Conservation (phyloP, 2,329 filamentous ascomycete genomes). For the Metarhizium rileyi region DNA sequence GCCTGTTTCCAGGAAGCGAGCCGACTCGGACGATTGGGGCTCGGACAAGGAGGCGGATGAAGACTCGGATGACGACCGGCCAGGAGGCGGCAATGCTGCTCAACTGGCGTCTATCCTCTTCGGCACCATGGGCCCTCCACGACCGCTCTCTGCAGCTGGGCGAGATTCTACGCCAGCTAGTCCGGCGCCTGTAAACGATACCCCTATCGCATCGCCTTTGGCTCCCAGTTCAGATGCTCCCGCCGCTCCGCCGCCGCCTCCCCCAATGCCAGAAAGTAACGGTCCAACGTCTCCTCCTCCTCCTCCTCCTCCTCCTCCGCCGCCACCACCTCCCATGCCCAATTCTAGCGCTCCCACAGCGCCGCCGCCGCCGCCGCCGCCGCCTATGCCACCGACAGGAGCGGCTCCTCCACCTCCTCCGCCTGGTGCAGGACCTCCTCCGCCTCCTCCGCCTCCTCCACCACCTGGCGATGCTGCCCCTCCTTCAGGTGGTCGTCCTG, state of each 20-base stretch:
- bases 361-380: constrained; percentile 22
- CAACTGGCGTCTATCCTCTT: constrained; percentile 92
- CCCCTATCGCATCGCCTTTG: constrained; percentile 29
- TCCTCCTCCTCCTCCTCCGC: constrained; percentile 19
- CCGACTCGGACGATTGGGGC: constrained; percentile 68
- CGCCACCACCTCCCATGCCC: constrained; percentile 21
- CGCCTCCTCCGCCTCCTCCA: constrained; percentile 33
- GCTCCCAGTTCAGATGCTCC: constrained; percentile 17
- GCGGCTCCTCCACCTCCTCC: constrained; percentile 27
- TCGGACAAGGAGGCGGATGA: constrained; percentile 57
- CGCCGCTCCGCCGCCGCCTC: constrained; percentile 21
- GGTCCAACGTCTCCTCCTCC: constrained; percentile 17
- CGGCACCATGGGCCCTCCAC: constrained; percentile 90
- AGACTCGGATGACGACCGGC: constrained; percentile 68
- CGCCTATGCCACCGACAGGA: constrained; percentile 25
- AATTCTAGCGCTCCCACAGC: constrained; percentile 14
- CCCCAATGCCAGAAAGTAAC: constrained; percentile 16
- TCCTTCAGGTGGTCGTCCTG: constrained; percentile 38
- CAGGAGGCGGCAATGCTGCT: constrained; percentile 75
- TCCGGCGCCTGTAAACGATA: constrained; percentile 29
- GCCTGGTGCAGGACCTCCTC: constrained; percentile 23
- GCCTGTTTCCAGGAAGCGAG: constrained; percentile 43
- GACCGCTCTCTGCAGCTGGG: constrained; percentile 75
- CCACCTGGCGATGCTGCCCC: constrained; percentile 35
- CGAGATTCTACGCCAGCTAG: constrained; percentile 45